These are phyloP conservation scores for Ophiostoma sp. DNA, from an alignment of 2,329 filamentous ascomycete genomes.

Conservation along the genomic window DNA sequence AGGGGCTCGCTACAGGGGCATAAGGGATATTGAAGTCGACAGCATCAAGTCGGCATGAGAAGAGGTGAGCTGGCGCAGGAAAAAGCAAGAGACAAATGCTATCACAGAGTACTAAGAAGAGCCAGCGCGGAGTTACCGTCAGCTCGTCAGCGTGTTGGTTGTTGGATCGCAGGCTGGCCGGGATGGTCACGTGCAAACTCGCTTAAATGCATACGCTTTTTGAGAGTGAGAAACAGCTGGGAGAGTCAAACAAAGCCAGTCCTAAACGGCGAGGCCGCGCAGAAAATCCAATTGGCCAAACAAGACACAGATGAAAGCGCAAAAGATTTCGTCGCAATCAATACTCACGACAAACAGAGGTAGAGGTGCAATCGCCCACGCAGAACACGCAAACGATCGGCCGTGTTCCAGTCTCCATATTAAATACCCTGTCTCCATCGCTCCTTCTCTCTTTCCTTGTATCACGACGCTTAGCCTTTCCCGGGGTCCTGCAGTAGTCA, in stretches of 20 bases:
- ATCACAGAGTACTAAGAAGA: not conserved
- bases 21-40: not conserved
- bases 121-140: not conserved
- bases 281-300: conserved; percentile 9
- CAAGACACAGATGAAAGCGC: not conserved
- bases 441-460: not conserved
- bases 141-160: not conserved
- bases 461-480: conserved; percentile 22
- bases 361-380: not conserved
- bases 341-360: not conserved
- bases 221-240: not conserved
- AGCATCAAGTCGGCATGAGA: not conserved
- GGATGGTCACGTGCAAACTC: conserved; percentile 2
- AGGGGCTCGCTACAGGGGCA: not conserved
- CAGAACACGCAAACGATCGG: not conserved
- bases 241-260: not conserved
- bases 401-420: not conserved
- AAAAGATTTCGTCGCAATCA: conserved; percentile 3
- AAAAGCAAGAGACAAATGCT: not conserved
- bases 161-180: not conserved
- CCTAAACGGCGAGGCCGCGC: not conserved
- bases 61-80: not conserved
- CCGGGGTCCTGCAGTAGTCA: conserved; percentile 15
- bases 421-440: not conserved
- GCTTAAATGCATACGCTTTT: not conserved